Percentiles rank a stretch among this genome's conserved stretches.
Conservation (phyloP, 768 basidiomycete genomes). For the Rhodotorula paludigena region DNA sequence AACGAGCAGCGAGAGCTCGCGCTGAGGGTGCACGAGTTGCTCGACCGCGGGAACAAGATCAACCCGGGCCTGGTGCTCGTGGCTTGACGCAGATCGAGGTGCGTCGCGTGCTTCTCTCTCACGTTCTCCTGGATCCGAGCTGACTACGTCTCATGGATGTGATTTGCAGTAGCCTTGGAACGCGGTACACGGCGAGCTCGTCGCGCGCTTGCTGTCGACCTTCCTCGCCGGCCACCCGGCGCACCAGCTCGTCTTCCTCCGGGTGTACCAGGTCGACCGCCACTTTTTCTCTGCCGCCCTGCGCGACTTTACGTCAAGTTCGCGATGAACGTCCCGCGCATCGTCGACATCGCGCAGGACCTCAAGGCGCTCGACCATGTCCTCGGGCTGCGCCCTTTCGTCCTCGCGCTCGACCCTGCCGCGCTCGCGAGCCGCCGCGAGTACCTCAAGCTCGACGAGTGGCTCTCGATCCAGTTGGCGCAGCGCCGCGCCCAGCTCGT, state of each 20-base stretch:
- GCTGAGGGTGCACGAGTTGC: conserved; percentile 75
- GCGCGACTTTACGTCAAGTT: conserved; percentile 87
- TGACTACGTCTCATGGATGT: too few relatives aligned
- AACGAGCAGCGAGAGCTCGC: conserved; percentile 53
- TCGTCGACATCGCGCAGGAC: conserved; percentile 91
- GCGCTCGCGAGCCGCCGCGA: conserved; percentile 87
- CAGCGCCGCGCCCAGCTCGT: conserved; percentile 79
- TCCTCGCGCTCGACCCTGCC: conserved; percentile 81
- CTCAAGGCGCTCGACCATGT: conserved; percentile 91
- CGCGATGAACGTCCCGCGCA: conserved; percentile 85
- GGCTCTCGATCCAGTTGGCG: conserved; percentile 82
- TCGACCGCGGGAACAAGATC: conserved; percentile 88
- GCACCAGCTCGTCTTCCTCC: conserved; percentile 93
- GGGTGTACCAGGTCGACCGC: conserved; percentile 86
- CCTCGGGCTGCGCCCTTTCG: conserved; percentile 65
- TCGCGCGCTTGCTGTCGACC: conserved; percentile 75
- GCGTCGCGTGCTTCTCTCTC: conserved; percentile 50
- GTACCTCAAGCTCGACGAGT: conserved; percentile 92
- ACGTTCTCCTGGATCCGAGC: not conserved
- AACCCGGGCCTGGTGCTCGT: conserved; percentile 91
- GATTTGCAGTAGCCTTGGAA: conserved; percentile 69
- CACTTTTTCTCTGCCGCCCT: conserved; percentile 80
- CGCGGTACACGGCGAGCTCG: conserved; percentile 78
- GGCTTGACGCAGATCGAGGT: conserved; percentile 88
- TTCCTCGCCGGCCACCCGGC: conserved; percentile 90